A percentile compares a stretch with the other conserved stretches of the same genome.
These are phyloP conservation scores for Lentithecium fluviatile DNA, from an alignment of 495 filamentous ascomycete genomes.

Conservation along the genomic window DNA sequence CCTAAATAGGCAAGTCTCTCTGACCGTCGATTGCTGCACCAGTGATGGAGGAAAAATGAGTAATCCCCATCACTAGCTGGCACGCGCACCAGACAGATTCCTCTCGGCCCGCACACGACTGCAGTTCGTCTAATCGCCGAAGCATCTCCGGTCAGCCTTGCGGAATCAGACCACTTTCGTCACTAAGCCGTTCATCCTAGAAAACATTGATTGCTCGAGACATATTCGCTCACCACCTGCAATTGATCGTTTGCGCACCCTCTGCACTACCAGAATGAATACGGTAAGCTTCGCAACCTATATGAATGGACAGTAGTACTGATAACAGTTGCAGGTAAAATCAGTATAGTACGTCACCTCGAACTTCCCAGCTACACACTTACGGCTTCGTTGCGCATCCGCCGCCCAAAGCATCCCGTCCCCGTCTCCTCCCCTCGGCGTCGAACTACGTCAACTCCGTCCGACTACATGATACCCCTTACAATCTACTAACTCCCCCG, in stretches of 20 bases:
- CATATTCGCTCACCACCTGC: constrained; percentile 7
- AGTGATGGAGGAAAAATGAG: too few species aligned
- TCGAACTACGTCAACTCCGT: background rate
- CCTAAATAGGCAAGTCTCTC: too few species aligned
- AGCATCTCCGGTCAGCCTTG: constrained; percentile 20
- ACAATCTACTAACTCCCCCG: background rate
- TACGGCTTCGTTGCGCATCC: too few species aligned
- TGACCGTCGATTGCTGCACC: too few species aligned
- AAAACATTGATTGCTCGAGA: background rate
- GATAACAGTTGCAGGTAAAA: constrained; percentile 24
- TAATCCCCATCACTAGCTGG: too few species aligned
- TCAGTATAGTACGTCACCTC: constrained; percentile 36
- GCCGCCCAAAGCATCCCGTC: background rate
- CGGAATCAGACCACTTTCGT: constrained; percentile 12
- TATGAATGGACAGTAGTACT: too few species aligned
- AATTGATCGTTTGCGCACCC: constrained; percentile 8
- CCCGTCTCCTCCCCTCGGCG: background rate
- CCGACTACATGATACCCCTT: background rate
- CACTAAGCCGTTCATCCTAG: background rate
- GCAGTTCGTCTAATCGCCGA: constrained; percentile 13
- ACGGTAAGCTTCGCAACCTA: constrained; percentile 22
- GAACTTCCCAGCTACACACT: too few species aligned
- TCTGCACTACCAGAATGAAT: constrained; percentile 18
- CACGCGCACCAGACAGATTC: background rate
- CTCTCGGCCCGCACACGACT: background rate